Percentiles rank a stretch among this genome's conserved stretches.
These are phyloP conservation scores for Leccinum aurantiacum DNA, from an alignment of 768 basidiomycete species.

Conservation along the genomic window DNA sequence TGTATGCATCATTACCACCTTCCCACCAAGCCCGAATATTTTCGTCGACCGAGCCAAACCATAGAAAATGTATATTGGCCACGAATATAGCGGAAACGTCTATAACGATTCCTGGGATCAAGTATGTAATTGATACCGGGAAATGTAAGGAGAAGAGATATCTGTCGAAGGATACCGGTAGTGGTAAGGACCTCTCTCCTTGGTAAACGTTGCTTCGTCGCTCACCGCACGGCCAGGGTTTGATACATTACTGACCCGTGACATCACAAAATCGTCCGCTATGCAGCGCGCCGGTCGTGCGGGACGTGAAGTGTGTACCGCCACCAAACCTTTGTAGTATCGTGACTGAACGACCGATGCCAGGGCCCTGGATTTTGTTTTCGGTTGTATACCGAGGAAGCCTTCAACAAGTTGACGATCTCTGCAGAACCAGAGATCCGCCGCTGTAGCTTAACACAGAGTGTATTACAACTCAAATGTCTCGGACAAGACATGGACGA, in stretches of 20 bases:
- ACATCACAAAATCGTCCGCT: slow-evolving; percentile 88
- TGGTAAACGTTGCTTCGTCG: background rate
- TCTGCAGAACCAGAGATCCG: slow-evolving; percentile 88
- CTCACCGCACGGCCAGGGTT: slow-evolving; percentile 55
- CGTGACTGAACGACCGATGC: slow-evolving; percentile 3
- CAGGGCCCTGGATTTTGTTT: slow-evolving; percentile 86
- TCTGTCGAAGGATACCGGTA: slow-evolving; percentile 64
- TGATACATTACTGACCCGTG: slow-evolving; percentile 79
- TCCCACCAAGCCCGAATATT: slow-evolving; percentile 81
- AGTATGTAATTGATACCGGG: slow-evolving; percentile 94
- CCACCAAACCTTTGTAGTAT: background rate
- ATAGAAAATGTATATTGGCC: slow-evolving; percentile 89
- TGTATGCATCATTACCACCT: slow-evolving; percentile 85
- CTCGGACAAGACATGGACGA: slow-evolving; percentile 77
- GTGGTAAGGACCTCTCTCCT: slow-evolving; percentile 44
- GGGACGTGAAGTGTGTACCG: slow-evolving; percentile 72
- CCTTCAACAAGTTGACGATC: slow-evolving; percentile 63
- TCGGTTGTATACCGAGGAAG: slow-evolving; percentile 85
- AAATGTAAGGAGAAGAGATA: slow-evolving; percentile 95
- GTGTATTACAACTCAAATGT: slow-evolving; percentile 83
- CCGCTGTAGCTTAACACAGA: slow-evolving; percentile 80
- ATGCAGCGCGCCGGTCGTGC: slow-evolving; percentile 95
- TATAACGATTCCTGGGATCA: slow-evolving; percentile 94
- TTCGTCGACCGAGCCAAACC: slow-evolving; percentile 55
- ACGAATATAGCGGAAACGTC: slow-evolving; percentile 99